Conservation (phyloP, 306 rosid genomes). For the Prunus fruticosa region DNA sequence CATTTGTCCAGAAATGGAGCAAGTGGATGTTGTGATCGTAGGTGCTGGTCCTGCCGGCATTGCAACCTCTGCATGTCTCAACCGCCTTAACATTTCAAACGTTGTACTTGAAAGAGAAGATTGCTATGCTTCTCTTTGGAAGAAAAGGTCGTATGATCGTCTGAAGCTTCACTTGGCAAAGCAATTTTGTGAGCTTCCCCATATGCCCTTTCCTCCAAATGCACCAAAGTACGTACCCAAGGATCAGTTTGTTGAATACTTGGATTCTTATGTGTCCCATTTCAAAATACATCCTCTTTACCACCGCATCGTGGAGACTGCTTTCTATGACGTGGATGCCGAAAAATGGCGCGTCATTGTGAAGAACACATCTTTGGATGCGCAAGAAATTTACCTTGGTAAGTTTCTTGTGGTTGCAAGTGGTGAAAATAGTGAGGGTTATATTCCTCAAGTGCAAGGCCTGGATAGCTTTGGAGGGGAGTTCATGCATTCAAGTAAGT, state of each 20-base stretch:
- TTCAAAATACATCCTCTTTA: conserved; percentile 26
- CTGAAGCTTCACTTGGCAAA: conserved; percentile 31
- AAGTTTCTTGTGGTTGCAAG: conserved; percentile 51
- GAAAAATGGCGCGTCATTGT: conserved; percentile 42
- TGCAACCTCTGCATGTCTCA: conserved; percentile 28
- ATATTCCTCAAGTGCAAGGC: conserved; percentile 37
- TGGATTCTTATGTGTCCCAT: conserved; percentile 39
- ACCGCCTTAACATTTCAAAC: conserved; percentile 6
- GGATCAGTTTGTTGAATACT: conserved; percentile 38
- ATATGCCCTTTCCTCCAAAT: neutral
- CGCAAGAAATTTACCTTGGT: conserved; percentile 27
- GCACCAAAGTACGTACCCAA: conserved; percentile 43
- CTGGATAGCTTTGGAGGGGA: conserved; percentile 41
- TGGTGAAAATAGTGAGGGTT: conserved; percentile 54
- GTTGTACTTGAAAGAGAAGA: conserved; percentile 31
- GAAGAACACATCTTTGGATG: neutral
- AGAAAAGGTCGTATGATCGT: conserved; percentile 30
- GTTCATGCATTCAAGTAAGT: conserved; percentile 45
- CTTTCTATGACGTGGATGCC: neutral
- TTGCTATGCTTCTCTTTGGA: conserved; percentile 32
- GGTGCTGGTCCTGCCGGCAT: conserved; percentile 42
- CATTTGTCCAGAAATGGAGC: conserved; percentile 8
- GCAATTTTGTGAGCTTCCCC: conserved; percentile 30
- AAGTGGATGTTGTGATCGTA: conserved; percentile 15
- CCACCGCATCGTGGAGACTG: conserved; percentile 30